Evolutionary conservation across 2,329 filamentous ascomycete species (phyloP).

Genomic region (Metarhizium album): DNA sequence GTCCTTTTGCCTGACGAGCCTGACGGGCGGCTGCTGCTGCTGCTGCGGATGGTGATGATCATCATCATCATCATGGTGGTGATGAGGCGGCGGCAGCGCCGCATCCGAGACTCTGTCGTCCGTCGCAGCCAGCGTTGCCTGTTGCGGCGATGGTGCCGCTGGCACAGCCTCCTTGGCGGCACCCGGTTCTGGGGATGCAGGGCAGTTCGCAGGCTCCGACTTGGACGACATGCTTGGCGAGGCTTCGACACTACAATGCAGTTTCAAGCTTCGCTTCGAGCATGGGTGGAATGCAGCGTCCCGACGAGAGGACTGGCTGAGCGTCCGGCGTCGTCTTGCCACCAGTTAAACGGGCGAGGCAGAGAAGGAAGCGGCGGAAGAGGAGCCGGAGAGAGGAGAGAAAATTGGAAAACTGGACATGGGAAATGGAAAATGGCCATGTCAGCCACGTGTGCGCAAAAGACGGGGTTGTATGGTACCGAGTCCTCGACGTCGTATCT

Average conservation of each 20-base stretch:
- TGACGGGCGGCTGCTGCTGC: constrained; percentile 3
- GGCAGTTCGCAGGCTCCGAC: neutral
- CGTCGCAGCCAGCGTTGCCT: neutral
- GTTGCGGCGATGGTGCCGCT: neutral
- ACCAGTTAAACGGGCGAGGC: too few species aligned
- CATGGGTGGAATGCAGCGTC: too few species aligned
- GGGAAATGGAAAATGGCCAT: too few species aligned
- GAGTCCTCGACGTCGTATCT: too few species aligned
- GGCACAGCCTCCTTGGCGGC: constrained; percentile 6
- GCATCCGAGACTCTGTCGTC: neutral
- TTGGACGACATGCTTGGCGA: neutral
- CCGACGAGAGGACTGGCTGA: neutral
- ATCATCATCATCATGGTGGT: too few species aligned
- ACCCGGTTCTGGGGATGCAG: neutral
- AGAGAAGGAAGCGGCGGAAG: neutral
- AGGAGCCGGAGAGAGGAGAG: neutral
- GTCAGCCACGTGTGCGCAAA: neutral
- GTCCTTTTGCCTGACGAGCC: constrained; percentile 7
- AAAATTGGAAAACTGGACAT: neutral
- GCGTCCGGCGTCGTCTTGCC: neutral
- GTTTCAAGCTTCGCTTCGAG: too few species aligned
- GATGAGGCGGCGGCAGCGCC: too few species aligned
- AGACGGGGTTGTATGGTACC: too few species aligned
- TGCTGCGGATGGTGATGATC: too few species aligned
- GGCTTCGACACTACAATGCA: too few species aligned